Base-by-base conservation (phyloP, 257 asterid species). In the Jasminum sambac region DNA sequence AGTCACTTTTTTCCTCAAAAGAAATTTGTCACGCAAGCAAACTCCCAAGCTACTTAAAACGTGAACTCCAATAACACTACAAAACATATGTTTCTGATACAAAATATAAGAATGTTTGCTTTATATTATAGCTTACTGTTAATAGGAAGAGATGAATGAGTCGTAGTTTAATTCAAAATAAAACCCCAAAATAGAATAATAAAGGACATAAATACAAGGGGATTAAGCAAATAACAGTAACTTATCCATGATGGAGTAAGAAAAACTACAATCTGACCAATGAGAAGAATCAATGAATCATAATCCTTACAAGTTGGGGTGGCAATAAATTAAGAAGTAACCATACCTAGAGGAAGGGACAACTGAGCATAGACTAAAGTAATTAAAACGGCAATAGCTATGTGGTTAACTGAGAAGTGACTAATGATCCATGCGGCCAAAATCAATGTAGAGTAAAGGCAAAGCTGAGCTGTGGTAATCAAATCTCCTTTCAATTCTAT, bases 361-460 rank as follows among this genome's bases (percentile, higher is more conserved):
- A 50, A 50, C 59, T 50, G 13, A 50, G 19, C 8, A 8, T 50
- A 50, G 24, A 50, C 17, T 50, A 24, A 50, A 7, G 59, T 17
- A n/a, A 44, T 44, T 16, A 44, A 44, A 44, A 44, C 13, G 21
- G 23, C 19, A 7, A n/a, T 5, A 1, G 26, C 60, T n/a, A 6
- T 50, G 25, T 50, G 60, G 12, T 17, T n/a, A 50, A 50, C 12
- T n/a, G 60, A 50, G 5, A 6, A 50, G 2, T 6, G 60, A 5
- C 60, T n/a, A 2, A 11, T 50, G 60, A 17, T 6, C 26, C 60
- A 50, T 19, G 25, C 24, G 17, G 11, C 60, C 24, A 7, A 24
- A 17, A 43, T 16, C 67, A 55, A 34, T 9, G 57, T 42, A 60
- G 42, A 42, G 63, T n/a, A 67, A 67, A 58, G 71, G 71, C 70